Conservation (phyloP, 352 stramenopile species). For the Phytophthora ohioensis region DNA sequence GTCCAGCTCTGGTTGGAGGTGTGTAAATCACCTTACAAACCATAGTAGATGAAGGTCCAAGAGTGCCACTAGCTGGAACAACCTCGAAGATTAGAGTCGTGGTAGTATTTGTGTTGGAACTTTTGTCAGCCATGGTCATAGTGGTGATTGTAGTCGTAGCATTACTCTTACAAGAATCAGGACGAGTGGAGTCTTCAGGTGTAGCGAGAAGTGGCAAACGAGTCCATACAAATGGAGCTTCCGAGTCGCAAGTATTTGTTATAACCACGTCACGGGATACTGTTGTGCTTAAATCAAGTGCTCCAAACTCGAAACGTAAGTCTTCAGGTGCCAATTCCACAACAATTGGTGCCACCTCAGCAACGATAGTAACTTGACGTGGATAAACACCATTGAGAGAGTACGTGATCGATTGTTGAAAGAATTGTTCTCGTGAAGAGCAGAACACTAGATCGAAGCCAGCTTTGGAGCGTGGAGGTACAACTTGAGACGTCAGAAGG, state of each 20-base stretch:
- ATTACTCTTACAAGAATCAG: conserved; percentile 73
- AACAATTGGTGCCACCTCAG: conserved; percentile 91
- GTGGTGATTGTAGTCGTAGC: conserved; percentile 37
- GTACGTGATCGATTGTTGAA: conserved; percentile 84
- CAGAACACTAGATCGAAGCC: conserved; percentile 93
- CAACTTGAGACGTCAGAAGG: conserved; percentile 77
- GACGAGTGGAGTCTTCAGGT: conserved; percentile 31
- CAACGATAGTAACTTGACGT: conserved; percentile 85
- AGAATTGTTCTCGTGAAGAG: conserved; percentile 82
- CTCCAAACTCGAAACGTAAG: conserved; percentile 85
- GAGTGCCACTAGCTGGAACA: conserved; percentile 49
- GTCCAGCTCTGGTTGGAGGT: conserved; percentile 34
- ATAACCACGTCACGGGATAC: conserved; percentile 76
- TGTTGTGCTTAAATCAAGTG: conserved; percentile 52
- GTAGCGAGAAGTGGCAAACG: conserved; percentile 20
- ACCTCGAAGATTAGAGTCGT: conserved; percentile 55
- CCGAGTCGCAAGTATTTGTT: conserved; percentile 92
- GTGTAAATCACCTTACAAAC: conserved; percentile 70
- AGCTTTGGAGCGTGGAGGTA: conserved; percentile 77
- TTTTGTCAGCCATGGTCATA: conserved; percentile 30
- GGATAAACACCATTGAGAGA: conserved; percentile 88
- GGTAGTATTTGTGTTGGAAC: background rate
- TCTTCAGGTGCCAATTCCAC: conserved; percentile 67
- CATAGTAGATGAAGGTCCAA: conserved; percentile 43
- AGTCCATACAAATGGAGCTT: conserved; percentile 88